Conservation (phyloP, 1,284 basidiomycete species). For the Exobasidium cylindrosporum region DNA sequence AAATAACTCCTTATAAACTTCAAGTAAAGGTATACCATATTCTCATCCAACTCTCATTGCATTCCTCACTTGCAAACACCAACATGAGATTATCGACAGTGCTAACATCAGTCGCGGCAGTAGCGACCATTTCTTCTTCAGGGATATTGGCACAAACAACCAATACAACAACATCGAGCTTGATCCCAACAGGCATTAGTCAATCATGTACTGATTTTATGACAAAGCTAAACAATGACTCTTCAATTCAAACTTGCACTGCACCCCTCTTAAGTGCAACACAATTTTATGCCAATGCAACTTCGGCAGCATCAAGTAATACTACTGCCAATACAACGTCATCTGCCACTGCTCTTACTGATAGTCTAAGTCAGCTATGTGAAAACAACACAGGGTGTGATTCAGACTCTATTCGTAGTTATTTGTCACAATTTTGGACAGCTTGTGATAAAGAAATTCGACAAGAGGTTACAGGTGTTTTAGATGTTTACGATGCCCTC, state of each 20-base stretch:
- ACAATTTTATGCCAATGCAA: slow-evolving; percentile 31
- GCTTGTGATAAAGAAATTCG: slow-evolving; percentile 36
- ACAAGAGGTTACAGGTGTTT: slow-evolving; percentile 24
- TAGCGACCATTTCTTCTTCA: neutral
- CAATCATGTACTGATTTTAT: slow-evolving; percentile 30
- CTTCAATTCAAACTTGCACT: slow-evolving; percentile 31
- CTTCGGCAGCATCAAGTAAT: slow-evolving; percentile 17
- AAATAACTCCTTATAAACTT: neutral
- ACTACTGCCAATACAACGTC: slow-evolving; percentile 4
- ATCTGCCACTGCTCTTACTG: slow-evolving; percentile 5
- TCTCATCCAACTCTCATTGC: too few species aligned
- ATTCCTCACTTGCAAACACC: neutral
- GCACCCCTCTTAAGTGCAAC: slow-evolving; percentile 36
- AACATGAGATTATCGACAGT: neutral
- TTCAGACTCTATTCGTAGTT: slow-evolving; percentile 27
- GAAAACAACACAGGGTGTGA: slow-evolving; percentile 28
- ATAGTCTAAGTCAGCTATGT: slow-evolving; percentile 33
- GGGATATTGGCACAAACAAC: neutral
- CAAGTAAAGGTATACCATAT: too few species aligned
- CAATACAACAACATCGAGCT: neutral
- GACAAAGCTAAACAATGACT: slow-evolving; percentile 33
- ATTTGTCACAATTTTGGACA: slow-evolving; percentile 37
- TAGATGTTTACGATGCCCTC: slow-evolving; percentile 42
- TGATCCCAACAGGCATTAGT: slow-evolving; percentile 31
- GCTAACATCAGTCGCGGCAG: neutral